Conservation (phyloP, 2,329 filamentous ascomycete species). For the Hypoxylon sp. region DNA sequence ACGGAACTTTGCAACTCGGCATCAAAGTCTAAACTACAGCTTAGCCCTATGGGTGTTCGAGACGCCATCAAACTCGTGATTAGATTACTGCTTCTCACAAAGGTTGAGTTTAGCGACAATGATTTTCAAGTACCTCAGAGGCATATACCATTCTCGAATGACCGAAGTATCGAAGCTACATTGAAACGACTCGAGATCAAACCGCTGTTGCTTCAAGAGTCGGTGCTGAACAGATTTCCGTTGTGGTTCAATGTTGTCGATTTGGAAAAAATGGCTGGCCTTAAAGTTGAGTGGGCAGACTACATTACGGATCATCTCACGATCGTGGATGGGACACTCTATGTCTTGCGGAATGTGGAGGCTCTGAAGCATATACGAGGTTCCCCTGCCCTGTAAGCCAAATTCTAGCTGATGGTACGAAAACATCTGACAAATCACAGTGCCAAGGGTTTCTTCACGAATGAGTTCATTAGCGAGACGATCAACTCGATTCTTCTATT, state of each 20-base stretch:
- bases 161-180: not conserved
- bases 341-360: not conserved
- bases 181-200: not conserved
- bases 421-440: not conserved
- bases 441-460: not conserved
- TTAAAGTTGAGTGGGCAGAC: not conserved
- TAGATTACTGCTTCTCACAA: not conserved
- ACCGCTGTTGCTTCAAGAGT: not conserved
- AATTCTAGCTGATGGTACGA: not conserved
- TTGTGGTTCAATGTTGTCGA: not conserved
- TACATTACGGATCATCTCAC: not conserved
- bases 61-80: not conserved
- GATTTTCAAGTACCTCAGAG: not conserved
- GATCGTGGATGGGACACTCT: not conserved
- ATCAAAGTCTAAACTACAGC: not conserved
- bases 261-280: not conserved
- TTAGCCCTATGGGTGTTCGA: not conserved
- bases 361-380: not conserved
- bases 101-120: not conserved
- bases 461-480: not conserved
- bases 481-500: not conserved
- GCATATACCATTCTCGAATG: not conserved
- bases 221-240: not conserved
- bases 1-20: not conserved
- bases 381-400: not conserved